Evolutionary conservation across 768 basidiomycete genomes (phyloP).

Genomic region (Leccinum sublutescens): DNA sequence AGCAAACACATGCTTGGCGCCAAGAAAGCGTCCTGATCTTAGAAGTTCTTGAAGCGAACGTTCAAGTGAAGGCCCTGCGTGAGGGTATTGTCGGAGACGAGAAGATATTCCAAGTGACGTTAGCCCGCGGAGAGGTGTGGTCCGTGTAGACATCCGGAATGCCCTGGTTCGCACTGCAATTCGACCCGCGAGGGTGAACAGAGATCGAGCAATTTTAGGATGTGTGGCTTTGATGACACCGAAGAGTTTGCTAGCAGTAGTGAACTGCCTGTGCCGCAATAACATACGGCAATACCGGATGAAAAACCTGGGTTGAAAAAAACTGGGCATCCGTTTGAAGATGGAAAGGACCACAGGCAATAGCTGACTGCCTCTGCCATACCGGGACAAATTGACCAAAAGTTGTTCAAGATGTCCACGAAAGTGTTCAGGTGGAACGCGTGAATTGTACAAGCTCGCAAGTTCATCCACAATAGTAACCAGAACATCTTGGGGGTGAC

Average conservation of each 20-base stretch:
- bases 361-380: slow-evolving; percentile 36
- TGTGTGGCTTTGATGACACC: slow-evolving; percentile 16
- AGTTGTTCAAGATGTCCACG: slow-evolving; percentile 45
- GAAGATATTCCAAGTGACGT: slow-evolving; percentile 19
- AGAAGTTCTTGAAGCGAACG: slow-evolving; percentile 23
- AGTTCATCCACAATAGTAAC: slow-evolving; percentile 37
- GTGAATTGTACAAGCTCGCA: slow-evolving; percentile 34
- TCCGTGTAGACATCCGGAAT: slow-evolving; percentile 6
- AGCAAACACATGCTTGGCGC: slow-evolving; percentile 44
- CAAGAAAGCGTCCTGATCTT: slow-evolving; percentile 37
- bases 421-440: slow-evolving; percentile 39
- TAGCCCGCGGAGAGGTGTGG: slow-evolving; percentile 3
- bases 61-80: slow-evolving; percentile 12
- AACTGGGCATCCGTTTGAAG: slow-evolving; percentile 31
- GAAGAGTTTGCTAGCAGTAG: slow-evolving; percentile 34
- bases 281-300: slow-evolving; percentile 39
- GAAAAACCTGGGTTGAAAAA: slow-evolving; percentile 41
- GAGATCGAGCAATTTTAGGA: slow-evolving; percentile 12
- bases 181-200: slow-evolving; percentile 7
- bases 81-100: slow-evolving; percentile 8
- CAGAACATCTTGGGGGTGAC: slow-evolving; percentile 31
- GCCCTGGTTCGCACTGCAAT: slow-evolving; percentile 7
- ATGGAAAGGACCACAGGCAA: slow-evolving; percentile 43
- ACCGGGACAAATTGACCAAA: slow-evolving; percentile 38
- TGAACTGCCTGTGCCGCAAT: slow-evolving; percentile 40